Conservation (phyloP, 805 yeast genomes). For the Pichia thaimueangensis region DNA sequence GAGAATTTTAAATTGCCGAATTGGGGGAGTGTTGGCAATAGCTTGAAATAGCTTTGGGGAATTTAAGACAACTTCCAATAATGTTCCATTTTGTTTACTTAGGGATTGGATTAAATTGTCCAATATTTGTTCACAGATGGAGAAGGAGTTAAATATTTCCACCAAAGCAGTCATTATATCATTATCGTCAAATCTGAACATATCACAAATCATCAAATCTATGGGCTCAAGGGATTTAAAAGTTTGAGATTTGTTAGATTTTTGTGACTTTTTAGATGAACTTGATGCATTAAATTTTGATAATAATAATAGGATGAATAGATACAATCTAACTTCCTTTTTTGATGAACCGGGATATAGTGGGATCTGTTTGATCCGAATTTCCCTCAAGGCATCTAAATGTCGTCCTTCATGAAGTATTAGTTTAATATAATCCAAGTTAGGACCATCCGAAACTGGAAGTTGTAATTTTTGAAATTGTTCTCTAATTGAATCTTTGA, state of each 20-base stretch:
- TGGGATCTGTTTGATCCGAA: not conserved
- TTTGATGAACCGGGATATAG: slow-evolving; percentile 7
- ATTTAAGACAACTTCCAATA: slow-evolving; percentile 1
- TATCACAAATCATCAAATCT: slow-evolving; percentile 2
- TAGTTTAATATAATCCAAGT: too few relatives aligned
- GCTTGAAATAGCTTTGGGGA: not conserved
- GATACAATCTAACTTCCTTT: slow-evolving; percentile 1
- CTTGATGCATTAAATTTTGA: too few relatives aligned
- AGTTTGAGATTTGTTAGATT: too few relatives aligned
- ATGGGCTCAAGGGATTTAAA: not conserved
- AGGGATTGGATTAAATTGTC: slow-evolving; percentile 3
- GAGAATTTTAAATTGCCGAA: slow-evolving; percentile 7
- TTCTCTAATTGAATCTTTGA: too few relatives aligned
- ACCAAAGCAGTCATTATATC: not conserved
- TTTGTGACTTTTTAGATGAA: too few relatives aligned
- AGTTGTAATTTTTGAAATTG: too few relatives aligned
- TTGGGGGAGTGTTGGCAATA: not conserved
- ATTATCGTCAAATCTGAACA: not conserved
- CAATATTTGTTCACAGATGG: slow-evolving; percentile 2
- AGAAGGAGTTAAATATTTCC: slow-evolving; percentile 3
- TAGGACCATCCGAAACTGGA: too few relatives aligned
- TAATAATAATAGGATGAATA: not conserved
- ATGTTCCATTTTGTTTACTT: not conserved
- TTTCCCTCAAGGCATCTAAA: not conserved
- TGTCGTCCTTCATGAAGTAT: too few relatives aligned